Percentiles rank a stretch among this genome's conserved stretches.
phyloP scores from a whole-genome alignment of 345 rosid species.

The Heritiera fomes region DNA sequence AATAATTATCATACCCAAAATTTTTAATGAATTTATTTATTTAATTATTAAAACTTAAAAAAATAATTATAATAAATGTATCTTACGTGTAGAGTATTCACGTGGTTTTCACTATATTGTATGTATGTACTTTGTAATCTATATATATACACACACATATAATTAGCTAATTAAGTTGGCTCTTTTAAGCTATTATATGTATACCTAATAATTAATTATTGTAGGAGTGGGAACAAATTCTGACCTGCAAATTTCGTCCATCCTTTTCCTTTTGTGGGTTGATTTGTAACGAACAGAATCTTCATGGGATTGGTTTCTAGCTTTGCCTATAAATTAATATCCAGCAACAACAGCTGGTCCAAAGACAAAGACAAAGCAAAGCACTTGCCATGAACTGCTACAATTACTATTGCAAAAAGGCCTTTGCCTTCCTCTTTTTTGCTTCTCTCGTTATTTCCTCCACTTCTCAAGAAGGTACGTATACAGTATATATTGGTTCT shows the following conservation, averaged over 20 bases:
- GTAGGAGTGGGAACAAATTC: background rate
- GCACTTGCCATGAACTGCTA: background rate
- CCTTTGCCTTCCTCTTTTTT: background rate
- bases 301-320: background rate
- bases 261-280: background rate
- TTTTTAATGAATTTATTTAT: too few species aligned
- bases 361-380: background rate
- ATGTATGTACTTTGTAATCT: too few species aligned
- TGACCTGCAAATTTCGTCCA: background rate
- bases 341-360: too few species aligned
- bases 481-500: background rate
- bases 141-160: too few species aligned
- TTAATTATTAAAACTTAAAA: too few species aligned
- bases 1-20: too few species aligned
- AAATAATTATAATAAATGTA: too few species aligned
- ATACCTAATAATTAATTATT: background rate
- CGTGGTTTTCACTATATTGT: too few species aligned
- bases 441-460: background rate
- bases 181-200: too few species aligned
- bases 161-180: background rate
- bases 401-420: background rate
- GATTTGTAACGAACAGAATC: background rate
- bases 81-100: too few species aligned
- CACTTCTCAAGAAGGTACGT: background rate
- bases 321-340: too few species aligned